These are phyloP conservation scores for Pythium plurisporium DNA, from an alignment of 352 stramenopile genomes.

Conservation along the genomic window DNA sequence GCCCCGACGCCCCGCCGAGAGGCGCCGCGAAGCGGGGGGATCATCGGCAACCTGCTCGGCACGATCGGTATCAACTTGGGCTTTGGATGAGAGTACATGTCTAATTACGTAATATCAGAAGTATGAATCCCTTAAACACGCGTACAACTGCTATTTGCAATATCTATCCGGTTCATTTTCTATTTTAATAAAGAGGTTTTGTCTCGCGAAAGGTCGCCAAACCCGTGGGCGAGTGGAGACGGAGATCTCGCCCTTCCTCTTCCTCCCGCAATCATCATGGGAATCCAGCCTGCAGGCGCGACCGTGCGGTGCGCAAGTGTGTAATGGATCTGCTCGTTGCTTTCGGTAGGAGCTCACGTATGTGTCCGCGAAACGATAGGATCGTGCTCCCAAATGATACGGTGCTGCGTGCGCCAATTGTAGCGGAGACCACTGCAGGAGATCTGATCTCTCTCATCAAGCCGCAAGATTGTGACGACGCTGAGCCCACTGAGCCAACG, in stretches of 20 bases:
- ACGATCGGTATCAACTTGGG: neutral
- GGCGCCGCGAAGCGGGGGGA: neutral
- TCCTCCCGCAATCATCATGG: neutral
- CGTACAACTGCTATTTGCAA: neutral
- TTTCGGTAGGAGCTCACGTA: neutral
- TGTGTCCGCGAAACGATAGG: neutral
- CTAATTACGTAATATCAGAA: constrained; percentile 1
- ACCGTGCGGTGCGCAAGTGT: constrained; percentile 1
- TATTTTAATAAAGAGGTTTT: neutral
- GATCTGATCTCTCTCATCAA: neutral
- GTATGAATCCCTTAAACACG: neutral
- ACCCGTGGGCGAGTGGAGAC: neutral
- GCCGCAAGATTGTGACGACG: neutral
- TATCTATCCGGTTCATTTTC: neutral
- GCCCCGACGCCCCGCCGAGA: neutral
- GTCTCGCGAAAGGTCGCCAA: constrained; percentile 3
- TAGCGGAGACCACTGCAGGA: neutral
- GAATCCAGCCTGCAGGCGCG: neutral
- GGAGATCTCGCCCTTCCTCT: neutral
- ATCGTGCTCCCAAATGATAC: constrained; percentile 18
- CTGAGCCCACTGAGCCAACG: neutral
- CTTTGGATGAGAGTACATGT: neutral
- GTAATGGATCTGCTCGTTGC: too few relatives aligned
- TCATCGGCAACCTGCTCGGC: constrained; percentile 6
- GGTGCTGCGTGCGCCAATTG: constrained; percentile 1